Conservation (phyloP, 805 yeast species). For the Pichia rugopelliculosa region DNA sequence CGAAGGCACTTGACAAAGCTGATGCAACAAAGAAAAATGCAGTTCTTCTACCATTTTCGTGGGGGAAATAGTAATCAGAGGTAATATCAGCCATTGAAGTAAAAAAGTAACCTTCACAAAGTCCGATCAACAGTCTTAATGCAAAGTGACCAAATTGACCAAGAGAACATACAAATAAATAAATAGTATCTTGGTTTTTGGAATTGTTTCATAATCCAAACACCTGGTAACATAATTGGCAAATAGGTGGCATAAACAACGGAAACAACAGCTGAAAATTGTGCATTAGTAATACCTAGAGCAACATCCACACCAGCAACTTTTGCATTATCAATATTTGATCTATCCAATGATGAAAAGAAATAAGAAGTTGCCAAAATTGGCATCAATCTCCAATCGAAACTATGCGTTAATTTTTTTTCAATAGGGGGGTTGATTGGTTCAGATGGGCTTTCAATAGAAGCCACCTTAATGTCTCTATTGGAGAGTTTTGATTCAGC, state of each 20-base stretch:
- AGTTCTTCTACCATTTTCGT: conserved; percentile 4
- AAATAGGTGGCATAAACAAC: conserved; percentile 4
- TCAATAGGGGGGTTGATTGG: not conserved
- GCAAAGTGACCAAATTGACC: conserved; percentile 3
- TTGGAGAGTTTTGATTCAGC: not conserved
- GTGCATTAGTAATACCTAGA: not conserved
- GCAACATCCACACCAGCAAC: conserved; percentile 5
- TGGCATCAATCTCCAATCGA: conserved; percentile 7
- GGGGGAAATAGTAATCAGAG: conserved; percentile 4
- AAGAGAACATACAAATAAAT: not conserved
- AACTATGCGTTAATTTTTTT: conserved; percentile 1
- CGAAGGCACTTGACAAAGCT: conserved; percentile 3
- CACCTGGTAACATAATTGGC: conserved; percentile 6
- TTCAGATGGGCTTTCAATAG: not conserved
- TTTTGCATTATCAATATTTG: conserved; percentile 7
- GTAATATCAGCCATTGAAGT: conserved; percentile 4
- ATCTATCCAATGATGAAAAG: conserved; percentile 5
- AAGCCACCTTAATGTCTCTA: not conserved
- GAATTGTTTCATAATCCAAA: conserved; percentile 5
- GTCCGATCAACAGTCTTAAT: conserved; percentile 1
- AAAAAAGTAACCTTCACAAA: conserved; percentile 4
- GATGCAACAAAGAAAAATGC: conserved; percentile 5
- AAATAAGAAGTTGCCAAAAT: conserved; percentile 6
- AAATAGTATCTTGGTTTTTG: conserved; percentile 1
- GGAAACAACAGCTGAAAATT: conserved; percentile 2